Conservation (phyloP, 2,329 filamentous ascomycete genomes). For the Fulvia fulva region DNA sequence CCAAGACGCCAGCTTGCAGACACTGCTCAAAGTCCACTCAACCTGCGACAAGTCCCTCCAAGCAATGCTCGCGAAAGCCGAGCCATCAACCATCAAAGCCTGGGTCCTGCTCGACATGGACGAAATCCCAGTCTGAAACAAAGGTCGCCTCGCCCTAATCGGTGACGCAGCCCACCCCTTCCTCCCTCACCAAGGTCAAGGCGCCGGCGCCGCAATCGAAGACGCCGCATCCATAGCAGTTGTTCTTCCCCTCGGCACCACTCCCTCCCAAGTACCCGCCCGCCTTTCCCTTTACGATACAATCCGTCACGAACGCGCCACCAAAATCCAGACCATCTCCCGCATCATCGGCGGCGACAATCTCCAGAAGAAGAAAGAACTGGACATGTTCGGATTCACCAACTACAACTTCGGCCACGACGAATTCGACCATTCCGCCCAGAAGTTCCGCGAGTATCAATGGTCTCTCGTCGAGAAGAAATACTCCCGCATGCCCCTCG, state of each 20-base stretch:
- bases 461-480: conserved; percentile 42
- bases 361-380: conserved; percentile 11
- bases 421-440: conserved; percentile 53
- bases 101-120: conserved; percentile 63
- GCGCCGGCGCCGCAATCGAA: conserved; percentile 62
- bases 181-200: conserved; percentile 58
- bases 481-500: conserved; percentile 42
- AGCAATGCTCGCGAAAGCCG: conserved; percentile 38
- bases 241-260: conserved; percentile 50
- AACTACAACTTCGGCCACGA: conserved; percentile 40
- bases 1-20: conserved; percentile 34
- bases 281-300: conserved; percentile 56
- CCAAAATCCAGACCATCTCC: conserved; percentile 56
- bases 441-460: conserved; percentile 49
- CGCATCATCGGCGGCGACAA: conserved; percentile 45
- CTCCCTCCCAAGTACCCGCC: conserved; percentile 47
- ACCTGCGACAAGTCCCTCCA: conserved; percentile 36
- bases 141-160: conserved; percentile 53
- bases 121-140: conserved; percentile 52
- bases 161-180: conserved; percentile 69
- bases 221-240: conserved; percentile 59
- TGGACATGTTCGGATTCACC: conserved; percentile 18
- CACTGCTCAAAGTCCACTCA: conserved; percentile 40
- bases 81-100: conserved; percentile 44
- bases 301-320: conserved; percentile 55